phyloP scores from a whole-genome alignment of 2,329 filamentous ascomycete species.

The Lizonia empirigonia region DNA sequence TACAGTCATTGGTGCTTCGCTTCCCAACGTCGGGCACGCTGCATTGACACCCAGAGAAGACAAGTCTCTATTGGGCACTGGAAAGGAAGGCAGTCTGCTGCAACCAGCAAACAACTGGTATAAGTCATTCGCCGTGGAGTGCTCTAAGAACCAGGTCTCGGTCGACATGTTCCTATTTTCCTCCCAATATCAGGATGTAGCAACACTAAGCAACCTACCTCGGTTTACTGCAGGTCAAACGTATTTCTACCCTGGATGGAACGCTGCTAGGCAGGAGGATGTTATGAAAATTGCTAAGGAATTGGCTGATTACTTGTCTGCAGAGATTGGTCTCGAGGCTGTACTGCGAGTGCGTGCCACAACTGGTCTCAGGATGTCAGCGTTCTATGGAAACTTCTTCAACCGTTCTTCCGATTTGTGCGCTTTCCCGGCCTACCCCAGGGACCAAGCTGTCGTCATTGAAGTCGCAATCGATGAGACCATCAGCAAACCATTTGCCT shows the following conservation, averaged over 20 bases:
- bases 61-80: slow-evolving; percentile 92
- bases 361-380: slow-evolving; percentile 92
- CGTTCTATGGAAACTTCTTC: slow-evolving; percentile 99
- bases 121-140: slow-evolving; percentile 98
- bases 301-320: slow-evolving; percentile 95
- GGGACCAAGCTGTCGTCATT: slow-evolving; percentile 96
- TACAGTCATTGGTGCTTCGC: slow-evolving; percentile 83
- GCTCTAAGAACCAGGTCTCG: slow-evolving; percentile 97
- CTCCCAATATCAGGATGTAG: slow-evolving; percentile 80
- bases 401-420: slow-evolving; percentile 97
- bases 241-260: slow-evolving; percentile 98
- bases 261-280: slow-evolving; percentile 89
- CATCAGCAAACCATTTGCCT: slow-evolving; percentile 87
- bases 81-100: slow-evolving; percentile 83
- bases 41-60: slow-evolving; percentile 88
- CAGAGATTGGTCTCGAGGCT: slow-evolving; percentile 94
- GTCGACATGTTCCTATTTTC: slow-evolving; percentile 59
- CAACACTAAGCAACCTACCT: slow-evolving; percentile 91
- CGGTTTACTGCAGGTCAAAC: slow-evolving; percentile 97
- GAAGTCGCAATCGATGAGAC: slow-evolving; percentile 98
- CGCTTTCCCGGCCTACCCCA: slow-evolving; percentile 95
- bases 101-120: slow-evolving; percentile 97
- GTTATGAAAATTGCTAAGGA: slow-evolving; percentile 97
- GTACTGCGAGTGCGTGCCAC: slow-evolving; percentile 94
- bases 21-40: slow-evolving; percentile 91